These are phyloP conservation scores for Ascochyta viciae-villosae DNA, from an alignment of 2,329 filamentous ascomycete genomes.

Conservation along the genomic window DNA sequence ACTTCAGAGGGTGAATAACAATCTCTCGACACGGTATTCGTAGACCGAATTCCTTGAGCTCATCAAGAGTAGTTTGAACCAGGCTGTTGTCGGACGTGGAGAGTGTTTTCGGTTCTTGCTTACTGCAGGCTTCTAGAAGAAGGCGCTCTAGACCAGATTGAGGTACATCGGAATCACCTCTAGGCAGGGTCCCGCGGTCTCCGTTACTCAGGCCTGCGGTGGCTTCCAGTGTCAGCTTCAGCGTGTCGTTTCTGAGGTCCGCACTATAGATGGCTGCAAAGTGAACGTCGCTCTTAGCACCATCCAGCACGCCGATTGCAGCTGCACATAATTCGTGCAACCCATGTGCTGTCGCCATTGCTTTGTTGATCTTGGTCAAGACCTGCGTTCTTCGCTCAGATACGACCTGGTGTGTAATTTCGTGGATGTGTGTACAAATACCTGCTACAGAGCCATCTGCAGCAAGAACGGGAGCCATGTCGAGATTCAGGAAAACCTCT, in stretches of 20 bases:
- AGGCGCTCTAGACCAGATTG: background rate
- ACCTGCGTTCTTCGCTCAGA: constrained; percentile 80
- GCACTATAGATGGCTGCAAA: constrained; percentile 13
- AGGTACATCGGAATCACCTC: background rate
- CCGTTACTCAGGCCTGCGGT: constrained; percentile 1
- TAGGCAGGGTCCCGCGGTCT: background rate
- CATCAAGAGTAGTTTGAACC: background rate
- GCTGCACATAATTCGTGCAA: constrained; percentile 3
- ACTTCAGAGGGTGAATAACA: constrained; percentile 78
- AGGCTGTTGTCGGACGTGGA: constrained; percentile 1
- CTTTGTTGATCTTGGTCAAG: constrained; percentile 1
- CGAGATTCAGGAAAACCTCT: constrained; percentile 84
- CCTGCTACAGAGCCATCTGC: constrained; percentile 74
- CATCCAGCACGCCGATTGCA: background rate
- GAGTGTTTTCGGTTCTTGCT: background rate
- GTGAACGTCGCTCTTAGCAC: constrained; percentile 1
- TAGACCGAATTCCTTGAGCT: constrained; percentile 75
- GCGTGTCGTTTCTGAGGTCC: background rate
- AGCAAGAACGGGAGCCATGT: constrained; percentile 76
- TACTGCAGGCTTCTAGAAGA: constrained; percentile 1
- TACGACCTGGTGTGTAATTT: constrained; percentile 79
- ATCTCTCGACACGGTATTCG: constrained; percentile 70
- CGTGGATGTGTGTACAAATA: constrained; percentile 78
- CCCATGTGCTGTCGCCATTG: constrained; percentile 6
- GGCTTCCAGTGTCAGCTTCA: constrained; percentile 3